These are phyloP conservation scores for Mariannaea elegans DNA, from an alignment of 2,329 filamentous ascomycete species.

Conservation along the genomic window DNA sequence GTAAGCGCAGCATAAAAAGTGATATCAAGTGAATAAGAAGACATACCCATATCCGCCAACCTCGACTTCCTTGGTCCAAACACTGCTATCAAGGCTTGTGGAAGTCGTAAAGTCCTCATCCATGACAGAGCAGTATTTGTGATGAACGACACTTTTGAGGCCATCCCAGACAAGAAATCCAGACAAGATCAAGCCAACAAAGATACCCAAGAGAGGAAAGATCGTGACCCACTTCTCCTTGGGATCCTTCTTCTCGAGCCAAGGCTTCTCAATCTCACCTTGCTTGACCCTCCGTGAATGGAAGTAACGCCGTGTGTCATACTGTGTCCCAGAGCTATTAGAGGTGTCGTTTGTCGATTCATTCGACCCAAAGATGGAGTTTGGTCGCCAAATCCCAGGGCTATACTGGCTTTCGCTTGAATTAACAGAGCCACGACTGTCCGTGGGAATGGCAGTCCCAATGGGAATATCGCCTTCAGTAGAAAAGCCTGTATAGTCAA, in stretches of 20 bases:
- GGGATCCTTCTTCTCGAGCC: constrained; percentile 76
- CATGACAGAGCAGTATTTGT: constrained; percentile 76
- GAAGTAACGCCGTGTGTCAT: constrained; percentile 67
- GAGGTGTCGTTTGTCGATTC: constrained; percentile 32
- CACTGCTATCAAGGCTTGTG: constrained; percentile 62
- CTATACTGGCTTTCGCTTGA: constrained; percentile 24
- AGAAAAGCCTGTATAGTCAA: neutral
- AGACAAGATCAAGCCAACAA: constrained; percentile 72
- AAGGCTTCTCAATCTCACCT: constrained; percentile 78
- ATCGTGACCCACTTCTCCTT: constrained; percentile 90
- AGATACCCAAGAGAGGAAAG: constrained; percentile 76
- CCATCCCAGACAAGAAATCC: constrained; percentile 82
- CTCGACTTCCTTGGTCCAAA: constrained; percentile 81
- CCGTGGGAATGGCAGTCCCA: neutral
- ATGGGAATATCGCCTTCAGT: neutral
- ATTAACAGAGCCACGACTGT: constrained; percentile 45
- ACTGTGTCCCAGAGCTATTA: constrained; percentile 46
- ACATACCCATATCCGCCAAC: constrained; percentile 79
- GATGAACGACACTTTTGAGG: constrained; percentile 73
- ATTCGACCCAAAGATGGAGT: constrained; percentile 56
- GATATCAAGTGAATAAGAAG: neutral
- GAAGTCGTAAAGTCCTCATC: constrained; percentile 70
- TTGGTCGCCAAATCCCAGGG: constrained; percentile 54
- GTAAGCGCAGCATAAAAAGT: neutral
- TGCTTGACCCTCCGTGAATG: constrained; percentile 78